Evolutionary conservation across 2,329 filamentous ascomycete species (phyloP), one percentile per base, ranked within the genome.

Genomic region (Cladophialophora chaetospira): DNA sequence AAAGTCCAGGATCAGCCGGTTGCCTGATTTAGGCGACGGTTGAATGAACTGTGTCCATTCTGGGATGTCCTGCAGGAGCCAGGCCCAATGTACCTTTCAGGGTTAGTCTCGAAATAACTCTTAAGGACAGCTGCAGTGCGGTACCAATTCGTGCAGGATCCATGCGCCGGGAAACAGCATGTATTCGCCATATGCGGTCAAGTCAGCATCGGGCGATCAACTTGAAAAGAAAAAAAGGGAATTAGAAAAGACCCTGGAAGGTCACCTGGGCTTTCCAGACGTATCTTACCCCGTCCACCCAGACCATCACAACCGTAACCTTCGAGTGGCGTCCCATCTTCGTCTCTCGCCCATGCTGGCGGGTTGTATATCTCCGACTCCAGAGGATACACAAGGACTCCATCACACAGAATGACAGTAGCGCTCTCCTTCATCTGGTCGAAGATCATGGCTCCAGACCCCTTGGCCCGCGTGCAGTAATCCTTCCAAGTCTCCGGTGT

Each of bases 81-180:
- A 26, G 6, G 3, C 1, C 23, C 19, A 25, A 6, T 25, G 40
- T 15, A 44, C 9, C 23, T 44, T 6, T 33, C 6, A 33, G 13
- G 29, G 8, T 8, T 33, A 33, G 19, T 5, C 19, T n/a, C 26
- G 40, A 44, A 13, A 4, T 26, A 17, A 44, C 19, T 21, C 11
- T 44, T 19, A 11, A 1, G 11, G 35, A 4, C 23, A 5, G 4
- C 0, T 9, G 5, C 17, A 6, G 15, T 31, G 40, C 17, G 19
- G 9, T 25, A 50, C 15, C 15, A 28, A 28, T 15, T 50, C 47
- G 23, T 50, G 47, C 35, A 50, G n/a, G 23, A 50, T 40, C 13
- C 10, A 6, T 1, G 47, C 23, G 4, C 47, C 35, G 10, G 31
- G n/a, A 10, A 38, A 38, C 10, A 28, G 11, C 47, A 50, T 50